Percentiles rank a stretch among this genome's conserved stretches.
phyloP scores from a whole-genome alignment of 1,284 basidiomycete genomes.

The Ceratorhiza oryzae-sativae region DNA sequence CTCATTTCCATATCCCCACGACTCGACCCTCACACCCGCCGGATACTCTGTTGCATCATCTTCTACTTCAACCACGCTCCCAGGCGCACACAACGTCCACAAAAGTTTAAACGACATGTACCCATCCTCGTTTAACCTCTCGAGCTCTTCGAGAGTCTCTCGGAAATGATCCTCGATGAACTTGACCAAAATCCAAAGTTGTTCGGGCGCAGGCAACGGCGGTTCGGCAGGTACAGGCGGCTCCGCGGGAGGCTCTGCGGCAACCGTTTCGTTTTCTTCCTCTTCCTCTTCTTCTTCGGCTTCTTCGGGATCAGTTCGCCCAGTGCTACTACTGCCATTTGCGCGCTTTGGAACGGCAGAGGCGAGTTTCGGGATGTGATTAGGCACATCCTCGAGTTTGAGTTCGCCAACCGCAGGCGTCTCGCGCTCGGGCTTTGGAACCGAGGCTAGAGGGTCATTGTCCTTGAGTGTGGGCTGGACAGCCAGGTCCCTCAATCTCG shows the following conservation, averaged over 20 bases:
- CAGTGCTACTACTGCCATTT: no score
- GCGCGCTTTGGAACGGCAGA: background rate
- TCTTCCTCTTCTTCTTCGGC: background rate
- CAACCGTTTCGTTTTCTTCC: background rate
- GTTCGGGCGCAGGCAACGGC: constrained; percentile 19
- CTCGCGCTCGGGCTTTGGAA: background rate
- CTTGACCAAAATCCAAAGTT: constrained; percentile 10
- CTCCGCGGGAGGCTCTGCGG: background rate
- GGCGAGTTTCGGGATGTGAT: background rate
- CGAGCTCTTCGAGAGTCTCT: constrained; percentile 24
- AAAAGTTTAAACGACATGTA: constrained; percentile 31
- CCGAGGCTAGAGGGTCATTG: background rate
- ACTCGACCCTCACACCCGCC: constrained; percentile 20
- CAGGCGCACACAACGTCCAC: constrained; percentile 29
- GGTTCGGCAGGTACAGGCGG: background rate
- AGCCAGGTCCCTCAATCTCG: constrained; percentile 3
- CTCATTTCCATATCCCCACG: constrained; percentile 25
- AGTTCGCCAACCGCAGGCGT: background rate
- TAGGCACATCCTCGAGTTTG: background rate
- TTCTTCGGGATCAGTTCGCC: background rate
- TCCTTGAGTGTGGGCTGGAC: constrained; percentile 8
- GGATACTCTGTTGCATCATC: constrained; percentile 23
- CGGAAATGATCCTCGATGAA: constrained; percentile 33
- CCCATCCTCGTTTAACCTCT: constrained; percentile 26
- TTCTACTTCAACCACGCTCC: constrained; percentile 7